Conservation (phyloP, 2,329 filamentous ascomycete genomes). For the Ophiostoma piceae region DNA sequence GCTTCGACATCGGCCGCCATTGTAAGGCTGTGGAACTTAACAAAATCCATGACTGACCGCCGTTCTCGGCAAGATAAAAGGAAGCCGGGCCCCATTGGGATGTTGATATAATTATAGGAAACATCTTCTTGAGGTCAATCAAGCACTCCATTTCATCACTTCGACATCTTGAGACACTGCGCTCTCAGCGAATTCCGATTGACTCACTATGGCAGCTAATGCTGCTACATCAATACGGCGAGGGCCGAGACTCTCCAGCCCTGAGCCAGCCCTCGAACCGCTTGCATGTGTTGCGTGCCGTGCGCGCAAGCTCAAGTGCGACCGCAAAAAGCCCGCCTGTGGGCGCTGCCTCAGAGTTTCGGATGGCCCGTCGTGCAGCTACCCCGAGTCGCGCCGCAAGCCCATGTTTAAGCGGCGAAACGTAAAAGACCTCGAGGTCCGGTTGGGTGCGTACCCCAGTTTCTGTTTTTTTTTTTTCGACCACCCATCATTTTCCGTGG, state of each 20-base stretch:
- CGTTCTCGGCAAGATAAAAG: background rate
- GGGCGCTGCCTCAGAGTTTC: constrained; percentile 70
- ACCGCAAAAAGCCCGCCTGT: constrained; percentile 73
- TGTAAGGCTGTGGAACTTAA: background rate
- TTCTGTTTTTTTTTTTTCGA: background rate
- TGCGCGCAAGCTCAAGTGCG: constrained; percentile 80
- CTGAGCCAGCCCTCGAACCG: constrained; percentile 34
- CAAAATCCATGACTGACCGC: background rate
- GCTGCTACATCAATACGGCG: background rate
- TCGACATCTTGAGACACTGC: background rate
- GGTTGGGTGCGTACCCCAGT: constrained; percentile 59
- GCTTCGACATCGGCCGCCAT: background rate
- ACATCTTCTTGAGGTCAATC: background rate
- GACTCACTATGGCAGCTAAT: background rate
- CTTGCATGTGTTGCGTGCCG: constrained; percentile 82
- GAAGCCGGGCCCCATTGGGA: background rate
- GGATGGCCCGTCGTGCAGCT: constrained; percentile 63
- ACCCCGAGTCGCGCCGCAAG: constrained; percentile 84
- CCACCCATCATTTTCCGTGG: background rate
- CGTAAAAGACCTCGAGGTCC: constrained; percentile 82
- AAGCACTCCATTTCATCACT: background rate
- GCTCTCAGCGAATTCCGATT: background rate
- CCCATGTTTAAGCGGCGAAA: constrained; percentile 83
- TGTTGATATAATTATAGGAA: background rate
- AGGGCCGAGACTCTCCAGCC: background rate